These are phyloP conservation scores for Sporothrix schenckii DNA, from an alignment of 2,329 filamentous ascomycete genomes.

Conservation along the genomic window DNA sequence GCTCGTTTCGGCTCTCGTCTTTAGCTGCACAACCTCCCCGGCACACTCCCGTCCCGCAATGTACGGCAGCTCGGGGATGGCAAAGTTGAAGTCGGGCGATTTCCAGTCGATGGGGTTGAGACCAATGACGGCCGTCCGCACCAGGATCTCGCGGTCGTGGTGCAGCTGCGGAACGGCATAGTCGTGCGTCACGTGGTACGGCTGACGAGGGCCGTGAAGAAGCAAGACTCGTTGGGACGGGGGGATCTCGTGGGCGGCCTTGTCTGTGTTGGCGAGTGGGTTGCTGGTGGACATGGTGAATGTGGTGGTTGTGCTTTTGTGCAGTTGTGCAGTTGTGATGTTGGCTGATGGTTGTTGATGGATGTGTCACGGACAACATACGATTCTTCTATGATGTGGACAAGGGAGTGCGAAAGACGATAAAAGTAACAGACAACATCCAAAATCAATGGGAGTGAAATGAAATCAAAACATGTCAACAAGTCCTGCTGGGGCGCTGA, in stretches of 20 bases:
- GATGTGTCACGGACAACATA: too few relatives aligned
- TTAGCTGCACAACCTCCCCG: constrained; percentile 60
- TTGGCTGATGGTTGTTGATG: too few relatives aligned
- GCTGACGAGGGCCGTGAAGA: constrained; percentile 40
- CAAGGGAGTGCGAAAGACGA: too few relatives aligned
- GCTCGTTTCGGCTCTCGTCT: neutral
- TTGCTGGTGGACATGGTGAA: constrained; percentile 20
- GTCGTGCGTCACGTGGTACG: constrained; percentile 40
- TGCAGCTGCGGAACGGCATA: constrained; percentile 40
- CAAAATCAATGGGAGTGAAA: too few relatives aligned
- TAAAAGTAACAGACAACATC: too few relatives aligned
- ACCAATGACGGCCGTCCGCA: constrained; percentile 67
- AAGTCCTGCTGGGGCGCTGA: too few relatives aligned
- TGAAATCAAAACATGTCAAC: too few relatives aligned
- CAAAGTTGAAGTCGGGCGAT: constrained; percentile 71
- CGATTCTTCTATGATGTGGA: too few relatives aligned
- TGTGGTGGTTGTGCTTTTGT: neutral
- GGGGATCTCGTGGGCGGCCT: constrained; percentile 31
- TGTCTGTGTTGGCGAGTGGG: neutral
- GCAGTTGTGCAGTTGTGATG: neutral
- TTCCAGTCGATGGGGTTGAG: constrained; percentile 80
- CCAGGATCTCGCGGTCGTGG: constrained; percentile 56
- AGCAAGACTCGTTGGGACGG: constrained; percentile 41
- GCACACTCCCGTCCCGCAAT: constrained; percentile 71
- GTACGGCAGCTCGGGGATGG: constrained; percentile 67